Evolutionary conservation across 441 rosid species (phyloP).

Genomic region (Pelargonium exstipulatum): DNA sequence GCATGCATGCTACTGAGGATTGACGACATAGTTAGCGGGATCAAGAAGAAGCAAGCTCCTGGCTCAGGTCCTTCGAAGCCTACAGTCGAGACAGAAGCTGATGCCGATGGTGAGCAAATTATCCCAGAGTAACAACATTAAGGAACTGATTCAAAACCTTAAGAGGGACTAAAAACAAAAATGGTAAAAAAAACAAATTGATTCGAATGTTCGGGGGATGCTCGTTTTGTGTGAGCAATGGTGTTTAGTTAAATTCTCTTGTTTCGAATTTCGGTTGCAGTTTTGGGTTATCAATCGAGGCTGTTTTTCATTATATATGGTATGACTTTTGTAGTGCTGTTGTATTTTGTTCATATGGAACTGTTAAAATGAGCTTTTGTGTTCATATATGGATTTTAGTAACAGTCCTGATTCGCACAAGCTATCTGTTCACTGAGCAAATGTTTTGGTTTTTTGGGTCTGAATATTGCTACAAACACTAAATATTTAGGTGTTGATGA

Average conservation of each 20-base stretch:
- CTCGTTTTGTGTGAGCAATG: conserved; percentile 2
- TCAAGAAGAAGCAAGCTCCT: conserved; percentile 27
- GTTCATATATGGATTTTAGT: too few relatives aligned
- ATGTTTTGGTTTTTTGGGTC: too few relatives aligned
- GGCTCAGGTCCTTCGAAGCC: conserved; percentile 22
- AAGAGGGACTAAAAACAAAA: neutral
- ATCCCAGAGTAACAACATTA: conserved; percentile 18
- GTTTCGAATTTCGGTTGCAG: neutral
- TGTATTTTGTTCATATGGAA: too few relatives aligned
- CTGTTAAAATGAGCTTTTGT: too few relatives aligned
- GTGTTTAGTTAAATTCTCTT: neutral
- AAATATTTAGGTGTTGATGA: too few relatives aligned
- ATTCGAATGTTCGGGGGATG: neutral
- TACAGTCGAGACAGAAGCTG: conserved; percentile 22
- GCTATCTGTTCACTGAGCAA: too few relatives aligned
- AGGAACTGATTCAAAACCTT: neutral
- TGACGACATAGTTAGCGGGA: conserved; percentile 29
- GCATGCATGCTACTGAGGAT: conserved; percentile 29
- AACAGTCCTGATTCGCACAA: too few relatives aligned
- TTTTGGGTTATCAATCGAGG: neutral
- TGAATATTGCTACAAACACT: too few relatives aligned
- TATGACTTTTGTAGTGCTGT: too few relatives aligned
- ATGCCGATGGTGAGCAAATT: conserved; percentile 24
- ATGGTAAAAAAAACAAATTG: neutral
- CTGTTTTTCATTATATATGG: too few relatives aligned